phyloP scores from a whole-genome alignment of 1,284 basidiomycete species.

The Irpex rosettiformis region DNA sequence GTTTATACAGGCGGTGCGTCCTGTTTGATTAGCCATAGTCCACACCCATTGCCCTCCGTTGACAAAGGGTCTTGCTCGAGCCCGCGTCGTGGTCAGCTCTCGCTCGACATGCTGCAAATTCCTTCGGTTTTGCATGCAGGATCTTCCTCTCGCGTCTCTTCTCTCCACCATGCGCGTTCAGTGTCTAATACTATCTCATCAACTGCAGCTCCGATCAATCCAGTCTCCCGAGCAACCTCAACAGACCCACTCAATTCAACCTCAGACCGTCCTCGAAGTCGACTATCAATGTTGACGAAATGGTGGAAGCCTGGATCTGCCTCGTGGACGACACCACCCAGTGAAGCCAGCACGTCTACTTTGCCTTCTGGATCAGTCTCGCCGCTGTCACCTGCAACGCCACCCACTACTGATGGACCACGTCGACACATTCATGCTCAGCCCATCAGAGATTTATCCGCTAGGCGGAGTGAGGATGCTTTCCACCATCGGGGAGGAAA shows the following conservation, averaged over 20 bases:
- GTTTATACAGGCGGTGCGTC: not conserved
- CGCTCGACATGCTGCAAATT: slow-evolving; percentile 7
- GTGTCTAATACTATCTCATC: not conserved
- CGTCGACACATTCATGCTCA: not conserved
- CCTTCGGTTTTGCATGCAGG: not conserved
- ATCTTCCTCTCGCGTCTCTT: slow-evolving; percentile 5
- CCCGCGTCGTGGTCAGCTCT: slow-evolving; percentile 10
- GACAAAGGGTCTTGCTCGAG: slow-evolving; percentile 3
- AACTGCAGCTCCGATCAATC: slow-evolving; percentile 12
- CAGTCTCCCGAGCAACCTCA: slow-evolving; percentile 11
- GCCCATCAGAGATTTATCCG: slow-evolving; percentile 6
- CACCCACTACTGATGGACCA: not conserved
- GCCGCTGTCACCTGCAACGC: slow-evolving; percentile 4
- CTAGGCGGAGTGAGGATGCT: slow-evolving; percentile 32
- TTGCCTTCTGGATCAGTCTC: slow-evolving; percentile 13
- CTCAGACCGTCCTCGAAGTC: slow-evolving; percentile 25
- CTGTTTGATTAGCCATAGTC: not conserved
- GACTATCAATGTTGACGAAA: slow-evolving; percentile 16
- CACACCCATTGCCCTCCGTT: not conserved
- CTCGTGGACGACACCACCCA: slow-evolving; percentile 11
- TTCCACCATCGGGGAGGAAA: slow-evolving; percentile 16
- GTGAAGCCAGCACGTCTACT: slow-evolving; percentile 16
- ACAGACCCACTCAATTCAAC: slow-evolving; percentile 9
- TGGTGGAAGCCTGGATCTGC: slow-evolving; percentile 20
- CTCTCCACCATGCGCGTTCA: slow-evolving; percentile 3